Evolutionary conservation across 192 early-diverging fungal genomes (phyloP), one percentile per base, ranked within the genome.

Genomic region (Rhizophagus sp.): DNA sequence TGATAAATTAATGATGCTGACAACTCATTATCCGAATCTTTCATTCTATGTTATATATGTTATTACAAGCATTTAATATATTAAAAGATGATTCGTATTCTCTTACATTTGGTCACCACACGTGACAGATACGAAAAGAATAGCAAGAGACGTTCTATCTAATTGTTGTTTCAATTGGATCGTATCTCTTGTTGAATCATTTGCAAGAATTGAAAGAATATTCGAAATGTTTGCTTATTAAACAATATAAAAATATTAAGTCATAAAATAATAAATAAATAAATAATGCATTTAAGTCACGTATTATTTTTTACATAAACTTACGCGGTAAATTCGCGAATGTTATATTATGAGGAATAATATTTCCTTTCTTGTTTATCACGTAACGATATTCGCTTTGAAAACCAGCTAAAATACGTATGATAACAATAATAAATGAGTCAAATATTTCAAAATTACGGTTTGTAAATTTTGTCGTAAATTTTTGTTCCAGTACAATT

Each of bases 281-380:
- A 19, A 44, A 34, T 3, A 24, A 9, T 22, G 4, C 12, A 52
- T 6, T 30, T n/a, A 15, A 44, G 4, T 36, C 36, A 36, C 30
- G 30, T 30, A 30, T 30, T 30, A 30, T 1, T 30, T 30, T 30
- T 30, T 30, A 36, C 36, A 36, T 41, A 41, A 27, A 41, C 50
- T 52, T 33, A 74, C 73, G n/a, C 19, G 73, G 73, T 52, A 74
- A 74, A 57, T 52, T 57, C 22, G 24, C 25, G 27, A 74, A 74
- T 3, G 73, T 52, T 4, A 52, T 25, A 52, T 61, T 30, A 19
- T 61, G 11, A 17, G 50, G 50, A 11, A 61, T 57, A 27, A 61
- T 27, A 74, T 49, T 74, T 33, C 50, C 50, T 30, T 74, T 8
- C 22, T 47, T 47, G 1, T 49, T 57, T n/a, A 49, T 47, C 39